phyloP scores from a whole-genome alignment of 768 basidiomycete species.

The Mycena leptocephala region DNA sequence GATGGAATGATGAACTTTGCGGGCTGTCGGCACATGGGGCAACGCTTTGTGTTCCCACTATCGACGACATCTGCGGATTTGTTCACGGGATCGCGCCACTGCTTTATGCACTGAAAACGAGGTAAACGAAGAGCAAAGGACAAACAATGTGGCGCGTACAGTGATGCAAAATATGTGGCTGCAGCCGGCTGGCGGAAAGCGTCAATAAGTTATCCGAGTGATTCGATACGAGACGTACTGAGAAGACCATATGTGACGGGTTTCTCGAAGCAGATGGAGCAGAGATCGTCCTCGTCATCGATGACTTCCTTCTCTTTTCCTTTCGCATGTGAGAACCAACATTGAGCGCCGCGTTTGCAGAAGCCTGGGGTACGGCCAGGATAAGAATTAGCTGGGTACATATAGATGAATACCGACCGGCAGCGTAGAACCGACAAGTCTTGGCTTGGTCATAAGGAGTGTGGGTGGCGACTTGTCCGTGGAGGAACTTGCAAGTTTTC shows the following conservation, averaged over 20 bases:
- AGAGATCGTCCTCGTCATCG: conserved; percentile 66
- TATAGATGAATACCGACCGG: conserved; percentile 57
- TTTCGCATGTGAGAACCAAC: conserved; percentile 81
- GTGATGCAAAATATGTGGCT: conserved; percentile 85
- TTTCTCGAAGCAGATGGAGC: conserved; percentile 84
- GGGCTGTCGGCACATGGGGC: conserved; percentile 81
- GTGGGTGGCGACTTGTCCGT: conserved; percentile 59
- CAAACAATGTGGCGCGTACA: conserved; percentile 55
- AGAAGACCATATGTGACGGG: conserved; percentile 81
- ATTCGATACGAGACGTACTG: conserved; percentile 55
- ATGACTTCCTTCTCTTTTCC: conserved; percentile 36
- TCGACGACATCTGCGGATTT: conserved; percentile 67
- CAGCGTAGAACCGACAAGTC: conserved; percentile 75
- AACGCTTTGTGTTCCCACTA: conserved; percentile 80
- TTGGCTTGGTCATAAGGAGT: conserved; percentile 84
- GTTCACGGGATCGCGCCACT: conserved; percentile 79
- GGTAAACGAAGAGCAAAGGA: conserved; percentile 9
- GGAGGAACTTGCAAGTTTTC: conserved; percentile 85
- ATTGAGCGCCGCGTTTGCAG: conserved; percentile 78
- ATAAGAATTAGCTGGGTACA: background rate
- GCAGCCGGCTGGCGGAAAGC: conserved; percentile 69
- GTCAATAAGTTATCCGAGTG: background rate
- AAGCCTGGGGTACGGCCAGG: conserved; percentile 63
- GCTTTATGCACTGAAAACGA: conserved; percentile 76
- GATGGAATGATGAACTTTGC: conserved; percentile 84